A percentile compares a stretch with the other conserved stretches of the same genome.
phyloP scores from a whole-genome alignment of 148 eudicot species.

The Chenopodium formosanum region DNA sequence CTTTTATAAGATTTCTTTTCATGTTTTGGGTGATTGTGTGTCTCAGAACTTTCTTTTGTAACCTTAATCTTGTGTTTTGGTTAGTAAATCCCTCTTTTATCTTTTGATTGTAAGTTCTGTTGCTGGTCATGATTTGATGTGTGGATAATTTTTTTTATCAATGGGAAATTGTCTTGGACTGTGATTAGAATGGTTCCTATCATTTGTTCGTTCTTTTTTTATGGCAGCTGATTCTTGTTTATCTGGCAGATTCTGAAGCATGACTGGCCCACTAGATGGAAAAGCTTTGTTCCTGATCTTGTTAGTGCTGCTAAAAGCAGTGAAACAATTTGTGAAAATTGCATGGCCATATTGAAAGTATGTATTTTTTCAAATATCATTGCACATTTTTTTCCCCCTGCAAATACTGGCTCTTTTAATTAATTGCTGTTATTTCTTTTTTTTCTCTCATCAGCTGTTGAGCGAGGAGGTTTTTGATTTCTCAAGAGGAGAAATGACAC shows the following conservation, averaged over 20 bases:
- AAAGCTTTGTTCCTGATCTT: constrained; percentile 91
- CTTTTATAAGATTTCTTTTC: background rate
- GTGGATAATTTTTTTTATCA: background rate
- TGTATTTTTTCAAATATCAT: background rate
- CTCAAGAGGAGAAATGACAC: constrained; percentile 99
- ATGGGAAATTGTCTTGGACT: background rate
- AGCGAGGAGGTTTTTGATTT: constrained; percentile 99
- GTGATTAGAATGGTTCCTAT: background rate
- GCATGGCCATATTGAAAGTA: constrained; percentile 98
- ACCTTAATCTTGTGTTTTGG: background rate
- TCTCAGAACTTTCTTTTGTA: background rate
- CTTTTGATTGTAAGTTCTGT: background rate
- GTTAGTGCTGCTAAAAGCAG: constrained; percentile 92
- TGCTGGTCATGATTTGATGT: background rate
- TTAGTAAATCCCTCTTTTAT: background rate
- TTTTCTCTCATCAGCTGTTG: constrained; percentile 54
- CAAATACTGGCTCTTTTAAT: constrained; percentile 7
- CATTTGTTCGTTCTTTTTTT: background rate
- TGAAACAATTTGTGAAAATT: constrained; percentile 97
- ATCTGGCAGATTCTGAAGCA: constrained; percentile 83
- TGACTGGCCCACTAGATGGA: constrained; percentile 97
- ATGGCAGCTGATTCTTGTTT: background rate
- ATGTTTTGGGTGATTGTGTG: background rate
- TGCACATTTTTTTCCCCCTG: background rate
- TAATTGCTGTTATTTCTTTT: constrained; percentile 4